phyloP scores from a whole-genome alignment of 768 basidiomycete species.

The Wakefieldia striispora region DNA sequence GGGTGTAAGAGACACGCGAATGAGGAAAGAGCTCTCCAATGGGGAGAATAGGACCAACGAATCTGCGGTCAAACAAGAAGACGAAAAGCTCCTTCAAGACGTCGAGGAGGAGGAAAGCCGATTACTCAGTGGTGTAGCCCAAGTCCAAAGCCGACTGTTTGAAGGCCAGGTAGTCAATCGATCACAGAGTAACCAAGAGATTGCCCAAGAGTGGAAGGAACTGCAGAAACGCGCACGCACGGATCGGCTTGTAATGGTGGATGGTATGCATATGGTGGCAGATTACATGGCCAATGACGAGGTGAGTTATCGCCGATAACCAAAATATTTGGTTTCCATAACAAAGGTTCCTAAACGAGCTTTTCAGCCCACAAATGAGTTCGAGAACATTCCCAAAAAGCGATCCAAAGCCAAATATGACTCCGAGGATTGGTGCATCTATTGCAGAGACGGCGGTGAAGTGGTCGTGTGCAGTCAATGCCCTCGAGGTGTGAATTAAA shows the following conservation, averaged over 20 bases:
- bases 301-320: conserved; percentile 26
- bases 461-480: conserved; percentile 47
- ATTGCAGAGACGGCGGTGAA: conserved; percentile 59
- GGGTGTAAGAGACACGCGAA: conserved; percentile 41
- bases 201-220: conserved; percentile 45
- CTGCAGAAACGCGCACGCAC: conserved; percentile 44
- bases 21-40: conserved; percentile 40
- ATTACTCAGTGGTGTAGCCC: conserved; percentile 54
- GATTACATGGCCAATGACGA: conserved; percentile 25
- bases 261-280: conserved; percentile 35
- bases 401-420: conserved; percentile 39
- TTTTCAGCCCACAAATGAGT: conserved; percentile 11
- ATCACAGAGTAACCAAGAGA: conserved; percentile 38
- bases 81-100: conserved; percentile 33
- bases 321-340: neutral
- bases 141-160: conserved; percentile 56
- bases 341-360: conserved; percentile 5
- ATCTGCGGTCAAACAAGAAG: conserved; percentile 14
- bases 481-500: conserved; percentile 46
- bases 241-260: conserved; percentile 39
- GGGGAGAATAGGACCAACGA: conserved; percentile 1
- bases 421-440: conserved; percentile 57
- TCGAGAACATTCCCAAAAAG: conserved; percentile 28
- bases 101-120: conserved; percentile 54
- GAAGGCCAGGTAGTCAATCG: conserved; percentile 46